Conservation (phyloP, 1,284 basidiomycete genomes). For the Cutaneotrichosporon sp. region DNA sequence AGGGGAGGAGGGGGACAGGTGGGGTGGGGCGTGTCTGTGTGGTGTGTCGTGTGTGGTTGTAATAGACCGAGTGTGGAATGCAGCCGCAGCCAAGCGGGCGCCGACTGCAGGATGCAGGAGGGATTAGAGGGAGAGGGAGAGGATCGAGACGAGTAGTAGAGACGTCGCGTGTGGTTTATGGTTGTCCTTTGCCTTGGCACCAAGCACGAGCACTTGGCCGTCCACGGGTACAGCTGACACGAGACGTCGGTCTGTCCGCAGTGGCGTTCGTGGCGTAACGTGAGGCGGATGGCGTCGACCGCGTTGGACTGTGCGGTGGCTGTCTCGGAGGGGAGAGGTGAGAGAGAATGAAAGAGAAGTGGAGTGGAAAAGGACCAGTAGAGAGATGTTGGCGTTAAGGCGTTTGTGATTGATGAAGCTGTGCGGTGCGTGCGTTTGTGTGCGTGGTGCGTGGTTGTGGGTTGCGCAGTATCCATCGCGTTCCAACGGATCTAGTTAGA, state of each 20-base stretch:
- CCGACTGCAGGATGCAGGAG: too few species aligned
- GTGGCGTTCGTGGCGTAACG: not conserved
- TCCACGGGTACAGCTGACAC: too few species aligned
- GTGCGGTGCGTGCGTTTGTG: too few species aligned
- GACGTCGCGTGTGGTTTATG: not conserved
- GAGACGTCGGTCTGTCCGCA: not conserved
- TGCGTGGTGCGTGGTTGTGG: too few species aligned
- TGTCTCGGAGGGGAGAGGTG: not conserved
- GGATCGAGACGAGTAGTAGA: not conserved
- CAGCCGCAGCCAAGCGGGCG: too few species aligned
- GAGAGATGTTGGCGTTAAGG: too few species aligned
- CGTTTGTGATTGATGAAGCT: too few species aligned
- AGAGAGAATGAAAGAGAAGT: not conserved
- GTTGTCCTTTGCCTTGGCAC: not conserved
- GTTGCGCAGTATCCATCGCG: too few species aligned
- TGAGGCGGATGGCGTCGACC: not conserved
- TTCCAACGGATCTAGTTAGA: too few species aligned
- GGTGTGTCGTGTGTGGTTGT: not conserved
- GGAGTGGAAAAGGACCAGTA: not conserved
- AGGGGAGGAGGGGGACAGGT: too few species aligned
- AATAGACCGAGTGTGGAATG: not conserved
- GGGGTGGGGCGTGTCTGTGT: not conserved
- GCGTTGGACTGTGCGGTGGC: not conserved
- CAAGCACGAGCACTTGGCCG: not conserved
- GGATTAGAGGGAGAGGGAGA: too few species aligned